phyloP scores from a whole-genome alignment of 2,329 filamentous ascomycete species.

The Hypoxylon sp. region DNA sequence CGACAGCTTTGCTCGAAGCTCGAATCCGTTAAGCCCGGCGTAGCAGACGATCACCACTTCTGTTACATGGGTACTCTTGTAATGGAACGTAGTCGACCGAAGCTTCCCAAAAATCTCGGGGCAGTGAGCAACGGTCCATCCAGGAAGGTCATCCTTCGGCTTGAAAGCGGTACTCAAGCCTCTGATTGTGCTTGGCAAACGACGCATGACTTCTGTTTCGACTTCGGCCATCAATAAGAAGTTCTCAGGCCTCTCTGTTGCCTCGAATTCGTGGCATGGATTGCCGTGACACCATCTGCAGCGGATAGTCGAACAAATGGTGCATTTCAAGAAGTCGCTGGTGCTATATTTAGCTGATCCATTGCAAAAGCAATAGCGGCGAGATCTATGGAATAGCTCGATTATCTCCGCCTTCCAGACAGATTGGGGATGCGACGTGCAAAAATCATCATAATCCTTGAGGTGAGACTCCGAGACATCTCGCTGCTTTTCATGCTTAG shows the following conservation, averaged over 20 bases:
- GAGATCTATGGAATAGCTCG: conserved; percentile 36
- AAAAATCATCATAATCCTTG: conserved; percentile 12
- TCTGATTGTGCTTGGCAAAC: conserved; percentile 45
- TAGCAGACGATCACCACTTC: conserved; percentile 51
- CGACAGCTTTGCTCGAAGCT: conserved; percentile 45
- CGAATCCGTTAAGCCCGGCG: conserved; percentile 39
- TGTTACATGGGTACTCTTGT: conserved; percentile 46
- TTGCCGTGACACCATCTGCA: conserved; percentile 60
- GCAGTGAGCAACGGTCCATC: not conserved
- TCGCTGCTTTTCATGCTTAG: not conserved
- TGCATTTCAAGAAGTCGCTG: conserved; percentile 51
- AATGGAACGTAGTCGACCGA: conserved; percentile 46
- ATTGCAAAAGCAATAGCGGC: conserved; percentile 58
- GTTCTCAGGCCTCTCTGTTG: conserved; percentile 25
- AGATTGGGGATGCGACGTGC: not conserved
- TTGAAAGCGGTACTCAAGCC: conserved; percentile 12
- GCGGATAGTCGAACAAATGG: conserved; percentile 55
- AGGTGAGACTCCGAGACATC: not conserved
- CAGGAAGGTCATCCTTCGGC: not conserved
- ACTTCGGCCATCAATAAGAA: conserved; percentile 45
- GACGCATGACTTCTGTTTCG: conserved; percentile 43
- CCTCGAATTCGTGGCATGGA: conserved; percentile 54
- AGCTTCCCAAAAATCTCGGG: conserved; percentile 24
- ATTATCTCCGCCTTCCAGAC: conserved; percentile 33
- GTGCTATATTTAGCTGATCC: conserved; percentile 53